Evolutionary conservation across 1,139 yeast genomes (phyloP).

Genomic region (Zygoascus hellenicus): DNA sequence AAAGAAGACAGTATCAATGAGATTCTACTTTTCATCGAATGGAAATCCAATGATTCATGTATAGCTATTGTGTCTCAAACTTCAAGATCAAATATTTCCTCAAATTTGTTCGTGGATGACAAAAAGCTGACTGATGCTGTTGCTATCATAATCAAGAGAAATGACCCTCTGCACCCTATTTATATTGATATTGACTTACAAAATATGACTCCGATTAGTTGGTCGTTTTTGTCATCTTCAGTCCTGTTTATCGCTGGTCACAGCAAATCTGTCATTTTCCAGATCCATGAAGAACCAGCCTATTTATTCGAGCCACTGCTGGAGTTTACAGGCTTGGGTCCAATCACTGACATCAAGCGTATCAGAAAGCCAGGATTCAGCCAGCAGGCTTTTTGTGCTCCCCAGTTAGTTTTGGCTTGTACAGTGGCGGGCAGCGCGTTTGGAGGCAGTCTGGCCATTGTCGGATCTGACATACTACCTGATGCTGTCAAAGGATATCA

Average conservation of each 20-base stretch:
- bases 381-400: neutral
- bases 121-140: no score
- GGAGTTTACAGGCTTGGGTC: slow-evolving; percentile 1
- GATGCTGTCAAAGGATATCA: neutral
- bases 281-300: neutral
- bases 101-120: no score
- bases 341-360: slow-evolving; percentile 4
- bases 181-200: neutral
- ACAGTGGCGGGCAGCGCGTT: neutral
- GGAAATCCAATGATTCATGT: no score
- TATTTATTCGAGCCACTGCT: neutral
- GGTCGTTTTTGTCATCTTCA: neutral
- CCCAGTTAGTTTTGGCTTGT: neutral
- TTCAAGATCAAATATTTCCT: no score
- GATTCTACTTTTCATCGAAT: no score
- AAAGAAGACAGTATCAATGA: no score
- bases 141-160: no score
- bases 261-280: neutral
- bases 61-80: no score
- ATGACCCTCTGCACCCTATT: no score
- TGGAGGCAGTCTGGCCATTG: slow-evolving; percentile 1
- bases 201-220: neutral
- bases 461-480: neutral
- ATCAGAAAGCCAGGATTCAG: neutral
- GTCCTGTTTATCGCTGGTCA: slow-evolving; percentile 7